Percentiles rank a stretch among this genome's conserved stretches.
Evolutionary conservation across 768 basidiomycete genomes (phyloP).

Genomic region (Lactarius trivialis): DNA sequence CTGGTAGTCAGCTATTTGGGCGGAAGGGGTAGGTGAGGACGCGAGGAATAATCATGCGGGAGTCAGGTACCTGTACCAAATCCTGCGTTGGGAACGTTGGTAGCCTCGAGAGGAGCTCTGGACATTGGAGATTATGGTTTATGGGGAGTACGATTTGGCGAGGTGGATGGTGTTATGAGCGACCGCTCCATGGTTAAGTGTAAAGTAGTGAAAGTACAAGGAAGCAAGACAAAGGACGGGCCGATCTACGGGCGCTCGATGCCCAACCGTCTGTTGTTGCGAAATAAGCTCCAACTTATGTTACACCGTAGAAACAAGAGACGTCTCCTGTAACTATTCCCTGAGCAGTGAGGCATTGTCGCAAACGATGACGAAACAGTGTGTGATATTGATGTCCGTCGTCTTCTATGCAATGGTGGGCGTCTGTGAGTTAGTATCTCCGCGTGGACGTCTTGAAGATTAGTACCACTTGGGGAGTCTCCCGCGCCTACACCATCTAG

Average conservation of each 20-base stretch:
- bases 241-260: neutral
- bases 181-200: neutral
- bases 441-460: neutral
- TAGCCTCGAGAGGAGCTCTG: neutral
- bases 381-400: neutral
- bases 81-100: neutral
- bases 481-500: neutral
- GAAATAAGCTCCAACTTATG: too few relatives aligned
- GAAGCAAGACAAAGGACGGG: neutral
- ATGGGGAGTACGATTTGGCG: neutral
- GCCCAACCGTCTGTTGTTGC: neutral
- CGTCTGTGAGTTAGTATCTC: neutral
- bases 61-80: neutral
- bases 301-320: neutral
- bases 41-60: neutral
- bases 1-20: neutral
- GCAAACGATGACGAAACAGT: neutral
- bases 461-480: neutral
- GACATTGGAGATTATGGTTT: neutral
- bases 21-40: neutral
- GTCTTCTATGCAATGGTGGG: neutral
- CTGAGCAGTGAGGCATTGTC: neutral
- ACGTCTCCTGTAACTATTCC: neutral
- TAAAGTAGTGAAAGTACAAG: neutral
- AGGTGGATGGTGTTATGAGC: neutral